phyloP scores from a whole-genome alignment of 768 basidiomycete genomes.

The Pleurotus tuoliensis region DNA sequence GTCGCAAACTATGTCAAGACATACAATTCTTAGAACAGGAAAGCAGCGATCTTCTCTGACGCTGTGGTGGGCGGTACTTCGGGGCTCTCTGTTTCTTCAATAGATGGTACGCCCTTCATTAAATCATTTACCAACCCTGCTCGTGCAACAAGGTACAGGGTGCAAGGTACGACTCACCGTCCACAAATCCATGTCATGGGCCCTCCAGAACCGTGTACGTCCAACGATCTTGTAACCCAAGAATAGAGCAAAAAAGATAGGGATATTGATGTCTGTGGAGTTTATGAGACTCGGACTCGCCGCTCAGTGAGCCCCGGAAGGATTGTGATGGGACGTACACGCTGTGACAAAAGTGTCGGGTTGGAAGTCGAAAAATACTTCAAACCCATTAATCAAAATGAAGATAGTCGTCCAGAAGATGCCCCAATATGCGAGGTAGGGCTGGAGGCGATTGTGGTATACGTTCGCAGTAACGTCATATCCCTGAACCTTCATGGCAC shows the following conservation, averaged over 20 bases:
- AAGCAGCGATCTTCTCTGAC: conserved; percentile 42
- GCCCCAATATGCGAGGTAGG: conserved; percentile 55
- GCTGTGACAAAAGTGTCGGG: conserved; percentile 40
- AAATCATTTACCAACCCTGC: background rate
- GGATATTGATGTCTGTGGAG: conserved; percentile 41
- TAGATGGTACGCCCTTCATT: conserved; percentile 56
- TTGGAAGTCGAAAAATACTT: conserved; percentile 51
- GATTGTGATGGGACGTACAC: conserved; percentile 25
- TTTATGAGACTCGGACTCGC: too few species aligned
- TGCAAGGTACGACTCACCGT: conserved; percentile 38
- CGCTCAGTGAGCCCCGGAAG: too few species aligned
- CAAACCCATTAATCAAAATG: conserved; percentile 35
- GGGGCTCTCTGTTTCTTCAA: conserved; percentile 65
- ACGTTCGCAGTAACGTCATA: conserved; percentile 49
- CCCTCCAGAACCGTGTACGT: conserved; percentile 46
- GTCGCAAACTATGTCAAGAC: too few species aligned
- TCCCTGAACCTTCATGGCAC: conserved; percentile 52
- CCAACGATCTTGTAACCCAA: conserved; percentile 40
- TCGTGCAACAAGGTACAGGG: too few species aligned
- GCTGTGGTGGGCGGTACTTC: conserved; percentile 47
- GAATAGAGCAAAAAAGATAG: conserved; percentile 40
- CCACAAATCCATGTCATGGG: conserved; percentile 67
- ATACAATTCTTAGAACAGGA: conserved; percentile 41
- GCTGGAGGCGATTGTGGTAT: conserved; percentile 44
- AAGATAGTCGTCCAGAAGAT: conserved; percentile 50